Conservation (phyloP, 495 filamentous ascomycete species). For the Hypoxylon intermedium region DNA sequence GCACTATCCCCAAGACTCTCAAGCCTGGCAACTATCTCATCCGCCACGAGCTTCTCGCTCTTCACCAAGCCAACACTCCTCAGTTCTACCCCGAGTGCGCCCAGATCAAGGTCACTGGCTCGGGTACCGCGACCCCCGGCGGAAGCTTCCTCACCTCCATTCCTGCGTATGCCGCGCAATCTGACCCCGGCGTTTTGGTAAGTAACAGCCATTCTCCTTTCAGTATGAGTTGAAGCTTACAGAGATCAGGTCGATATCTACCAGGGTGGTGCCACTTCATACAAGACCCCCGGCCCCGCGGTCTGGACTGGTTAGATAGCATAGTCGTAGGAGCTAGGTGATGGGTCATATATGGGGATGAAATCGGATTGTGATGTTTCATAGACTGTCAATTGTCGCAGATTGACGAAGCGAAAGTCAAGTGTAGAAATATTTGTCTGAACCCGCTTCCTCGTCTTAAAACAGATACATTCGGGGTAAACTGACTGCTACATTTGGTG, state of each 20-base stretch:
- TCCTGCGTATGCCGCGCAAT: conserved; percentile 58
- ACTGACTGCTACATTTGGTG: no score
- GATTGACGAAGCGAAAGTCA: no score
- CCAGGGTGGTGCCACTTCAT: conserved; percentile 51
- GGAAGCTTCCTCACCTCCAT: conserved; percentile 55
- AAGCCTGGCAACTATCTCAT: conserved; percentile 65
- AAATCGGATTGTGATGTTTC: conserved; percentile 3
- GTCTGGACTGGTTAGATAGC: conserved; percentile 55
- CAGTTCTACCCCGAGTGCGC: conserved; percentile 70
- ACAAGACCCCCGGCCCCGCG: conserved; percentile 57
- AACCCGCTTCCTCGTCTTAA: no score
- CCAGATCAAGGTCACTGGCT: conserved; percentile 60
- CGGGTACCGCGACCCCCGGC: conserved; percentile 53
- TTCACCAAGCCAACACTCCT: conserved; percentile 65
- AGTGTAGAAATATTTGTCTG: no score
- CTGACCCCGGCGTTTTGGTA: conserved; percentile 60
- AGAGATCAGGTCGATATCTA: conserved; percentile 55
- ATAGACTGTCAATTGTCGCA: no score
- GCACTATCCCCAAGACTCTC: conserved; percentile 58
- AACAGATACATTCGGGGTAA: no score
- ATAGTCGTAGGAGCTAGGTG: not conserved
- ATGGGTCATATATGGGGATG: not conserved
- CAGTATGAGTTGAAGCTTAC: not conserved
- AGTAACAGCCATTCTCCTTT: conserved; percentile 8
- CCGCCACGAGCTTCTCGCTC: conserved; percentile 65